Conservation (phyloP, 306 rosid genomes). For the Fagus crenata region DNA sequence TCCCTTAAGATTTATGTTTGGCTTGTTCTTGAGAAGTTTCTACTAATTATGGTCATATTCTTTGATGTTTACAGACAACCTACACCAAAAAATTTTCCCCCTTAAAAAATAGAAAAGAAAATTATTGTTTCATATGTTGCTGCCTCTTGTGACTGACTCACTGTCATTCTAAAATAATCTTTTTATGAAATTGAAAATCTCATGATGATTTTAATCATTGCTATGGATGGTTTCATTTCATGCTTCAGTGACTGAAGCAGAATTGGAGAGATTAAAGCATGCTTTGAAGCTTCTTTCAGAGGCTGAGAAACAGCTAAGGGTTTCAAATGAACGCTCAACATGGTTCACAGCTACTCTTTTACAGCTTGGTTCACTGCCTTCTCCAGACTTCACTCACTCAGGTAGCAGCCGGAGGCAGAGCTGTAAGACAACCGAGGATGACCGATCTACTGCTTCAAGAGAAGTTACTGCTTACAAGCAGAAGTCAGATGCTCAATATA, state of each 20-base stretch:
- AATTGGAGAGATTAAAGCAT: slow-evolving; percentile 84
- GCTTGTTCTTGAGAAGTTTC: not conserved
- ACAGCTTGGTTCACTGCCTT: slow-evolving; percentile 87
- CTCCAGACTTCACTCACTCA: slow-evolving; percentile 73
- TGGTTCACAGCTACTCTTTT: slow-evolving; percentile 96
- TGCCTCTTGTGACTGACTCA: slow-evolving; percentile 1
- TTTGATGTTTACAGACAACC: not conserved
- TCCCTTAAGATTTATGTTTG: slow-evolving; percentile 13
- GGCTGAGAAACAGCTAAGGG: slow-evolving; percentile 90
- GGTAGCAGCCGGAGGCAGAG: slow-evolving; percentile 89
- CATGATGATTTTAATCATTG: slow-evolving; percentile 18
- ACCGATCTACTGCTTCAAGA: slow-evolving; percentile 80
- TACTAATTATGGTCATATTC: not conserved
- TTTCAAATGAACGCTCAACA: slow-evolving; percentile 92
- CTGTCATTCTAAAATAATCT: not conserved
- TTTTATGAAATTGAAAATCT: not conserved
- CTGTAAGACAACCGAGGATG: slow-evolving; percentile 72
- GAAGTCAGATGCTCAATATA: slow-evolving; percentile 53
- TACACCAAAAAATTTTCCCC: not conserved
- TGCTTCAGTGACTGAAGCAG: slow-evolving; percentile 77
- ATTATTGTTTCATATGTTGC: not conserved
- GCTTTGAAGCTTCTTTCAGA: slow-evolving; percentile 96
- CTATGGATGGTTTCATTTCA: slow-evolving; percentile 37
- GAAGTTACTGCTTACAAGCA: slow-evolving; percentile 53
- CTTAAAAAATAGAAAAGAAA: not conserved